phyloP scores from a whole-genome alignment of 345 rosid genomes.

The Euphorbia pulcherrima region DNA sequence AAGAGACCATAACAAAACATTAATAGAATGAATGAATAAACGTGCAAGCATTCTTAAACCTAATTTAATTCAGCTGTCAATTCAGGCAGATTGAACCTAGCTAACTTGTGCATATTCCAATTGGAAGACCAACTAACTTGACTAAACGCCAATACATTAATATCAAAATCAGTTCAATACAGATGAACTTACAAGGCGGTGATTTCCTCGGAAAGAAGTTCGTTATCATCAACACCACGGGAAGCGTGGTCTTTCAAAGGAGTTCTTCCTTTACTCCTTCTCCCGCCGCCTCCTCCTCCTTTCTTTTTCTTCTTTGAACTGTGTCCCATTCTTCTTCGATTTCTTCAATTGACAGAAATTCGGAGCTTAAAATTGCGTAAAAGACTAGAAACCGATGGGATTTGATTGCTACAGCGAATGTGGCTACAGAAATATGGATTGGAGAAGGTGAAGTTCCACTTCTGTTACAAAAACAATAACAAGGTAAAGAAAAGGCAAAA shows the following conservation, averaged over 20 bases:
- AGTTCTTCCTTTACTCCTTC: constrained; percentile 63
- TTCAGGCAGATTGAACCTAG: not conserved
- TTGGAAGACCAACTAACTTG: not conserved
- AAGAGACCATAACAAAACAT: constrained; percentile 5
- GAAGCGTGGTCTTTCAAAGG: constrained; percentile 61
- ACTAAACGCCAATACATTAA: not conserved
- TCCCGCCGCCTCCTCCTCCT: constrained; percentile 44
- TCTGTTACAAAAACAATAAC: no score
- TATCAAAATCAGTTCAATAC: not conserved
- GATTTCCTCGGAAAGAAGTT: constrained; percentile 85
- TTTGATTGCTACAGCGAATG: not conserved
- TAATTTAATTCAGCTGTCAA: not conserved
- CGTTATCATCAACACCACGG: constrained; percentile 49
- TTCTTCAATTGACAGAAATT: constrained; percentile 3
- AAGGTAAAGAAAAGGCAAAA: not conserved
- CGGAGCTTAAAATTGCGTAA: not conserved
- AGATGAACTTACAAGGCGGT: constrained; percentile 70
- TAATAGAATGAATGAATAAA: not conserved
- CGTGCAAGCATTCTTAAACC: no score
- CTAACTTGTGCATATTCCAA: not conserved
- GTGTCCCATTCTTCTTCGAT: constrained; percentile 49
- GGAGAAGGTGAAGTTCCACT: no score
- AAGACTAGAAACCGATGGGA: not conserved
- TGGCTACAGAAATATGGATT: no score
- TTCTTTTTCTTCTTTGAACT: constrained; percentile 73